phyloP scores from a whole-genome alignment of 2,329 filamentous ascomycete species.

The Cercospora sp. region DNA sequence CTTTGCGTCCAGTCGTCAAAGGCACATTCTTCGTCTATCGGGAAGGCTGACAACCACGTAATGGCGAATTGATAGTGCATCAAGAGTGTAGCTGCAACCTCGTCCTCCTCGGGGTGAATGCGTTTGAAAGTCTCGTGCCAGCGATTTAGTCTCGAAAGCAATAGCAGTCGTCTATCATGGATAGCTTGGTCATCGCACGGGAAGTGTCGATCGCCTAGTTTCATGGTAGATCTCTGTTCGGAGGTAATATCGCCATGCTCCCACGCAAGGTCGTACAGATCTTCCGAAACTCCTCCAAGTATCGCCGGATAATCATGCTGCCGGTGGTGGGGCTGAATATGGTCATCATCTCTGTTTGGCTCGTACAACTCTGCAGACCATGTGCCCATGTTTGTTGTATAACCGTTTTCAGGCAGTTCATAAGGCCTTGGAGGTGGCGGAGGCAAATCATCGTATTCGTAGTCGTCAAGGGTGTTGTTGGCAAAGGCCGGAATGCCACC shows the following conservation, averaged over 20 bases:
- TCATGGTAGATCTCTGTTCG: conserved; percentile 6
- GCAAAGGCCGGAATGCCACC: conserved; percentile 3
- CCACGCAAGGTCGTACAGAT: conserved; percentile 1
- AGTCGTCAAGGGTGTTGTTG: conserved; percentile 4
- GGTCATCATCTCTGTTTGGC: background rate
- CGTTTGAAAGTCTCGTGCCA: conserved; percentile 20
- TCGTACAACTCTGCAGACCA: conserved; percentile 3
- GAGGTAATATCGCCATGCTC: conserved; percentile 3
- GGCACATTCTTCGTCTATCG: conserved; percentile 17
- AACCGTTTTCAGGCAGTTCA: background rate
- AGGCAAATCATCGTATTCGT: background rate
- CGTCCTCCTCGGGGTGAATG: conserved; percentile 1
- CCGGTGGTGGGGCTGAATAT: background rate
- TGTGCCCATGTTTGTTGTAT: background rate
- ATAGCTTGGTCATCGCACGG: background rate
- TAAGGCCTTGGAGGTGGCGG: conserved; percentile 5
- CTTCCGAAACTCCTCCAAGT: background rate
- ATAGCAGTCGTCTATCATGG: background rate
- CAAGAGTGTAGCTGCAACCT: conserved; percentile 19
- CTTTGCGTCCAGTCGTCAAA: conserved; percentile 30
- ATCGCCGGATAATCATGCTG: background rate
- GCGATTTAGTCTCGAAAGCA: conserved; percentile 3
- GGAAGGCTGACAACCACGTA: conserved; percentile 27
- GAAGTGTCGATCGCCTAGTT: conserved; percentile 5
- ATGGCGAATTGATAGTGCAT: conserved; percentile 26